These are phyloP conservation scores for Exophiala xenobiotica DNA, from an alignment of 2,329 filamentous ascomycete species.

Conservation along the genomic window DNA sequence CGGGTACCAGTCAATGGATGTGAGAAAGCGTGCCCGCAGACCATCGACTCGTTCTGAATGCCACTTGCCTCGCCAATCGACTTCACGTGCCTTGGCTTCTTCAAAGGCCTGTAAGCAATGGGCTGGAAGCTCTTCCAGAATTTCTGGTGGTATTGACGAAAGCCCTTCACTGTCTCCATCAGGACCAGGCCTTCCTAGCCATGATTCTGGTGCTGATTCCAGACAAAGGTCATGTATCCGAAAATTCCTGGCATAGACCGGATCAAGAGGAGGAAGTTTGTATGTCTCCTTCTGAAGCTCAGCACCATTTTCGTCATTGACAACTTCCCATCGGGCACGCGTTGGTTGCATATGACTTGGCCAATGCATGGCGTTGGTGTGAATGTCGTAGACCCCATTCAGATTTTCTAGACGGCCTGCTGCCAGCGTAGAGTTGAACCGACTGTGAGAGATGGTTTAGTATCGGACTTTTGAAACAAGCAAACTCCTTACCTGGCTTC, in stretches of 20 bases:
- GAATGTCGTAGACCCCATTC: constrained; percentile 82
- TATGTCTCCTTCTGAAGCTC: constrained; percentile 30
- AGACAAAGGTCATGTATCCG: constrained; percentile 62
- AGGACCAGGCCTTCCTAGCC: constrained; percentile 58
- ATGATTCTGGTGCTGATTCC: constrained; percentile 58
- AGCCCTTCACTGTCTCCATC: constrained; percentile 42
- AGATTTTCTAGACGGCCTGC: constrained; percentile 67
- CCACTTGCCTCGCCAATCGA: constrained; percentile 73
- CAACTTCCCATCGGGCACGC: constrained; percentile 75
- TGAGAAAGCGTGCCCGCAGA: constrained; percentile 35
- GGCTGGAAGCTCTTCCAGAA: constrained; percentile 44
- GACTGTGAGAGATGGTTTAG: constrained; percentile 51
- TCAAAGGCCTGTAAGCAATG: constrained; percentile 71
- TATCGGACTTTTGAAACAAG: background rate
- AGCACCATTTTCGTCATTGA: constrained; percentile 41
- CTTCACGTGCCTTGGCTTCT: constrained; percentile 63
- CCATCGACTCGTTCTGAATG: constrained; percentile 63
- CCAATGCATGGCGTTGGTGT: constrained; percentile 89
- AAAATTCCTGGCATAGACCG: constrained; percentile 60
- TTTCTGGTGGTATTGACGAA: constrained; percentile 41
- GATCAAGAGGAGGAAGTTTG: constrained; percentile 56
- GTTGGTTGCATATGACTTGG: constrained; percentile 87
- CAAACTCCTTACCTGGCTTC: constrained; percentile 70
- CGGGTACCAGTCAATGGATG: constrained; percentile 32
- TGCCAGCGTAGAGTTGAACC: constrained; percentile 76